phyloP scores from a whole-genome alignment of 345 rosid genomes.

The Eutrema yunnanense region DNA sequence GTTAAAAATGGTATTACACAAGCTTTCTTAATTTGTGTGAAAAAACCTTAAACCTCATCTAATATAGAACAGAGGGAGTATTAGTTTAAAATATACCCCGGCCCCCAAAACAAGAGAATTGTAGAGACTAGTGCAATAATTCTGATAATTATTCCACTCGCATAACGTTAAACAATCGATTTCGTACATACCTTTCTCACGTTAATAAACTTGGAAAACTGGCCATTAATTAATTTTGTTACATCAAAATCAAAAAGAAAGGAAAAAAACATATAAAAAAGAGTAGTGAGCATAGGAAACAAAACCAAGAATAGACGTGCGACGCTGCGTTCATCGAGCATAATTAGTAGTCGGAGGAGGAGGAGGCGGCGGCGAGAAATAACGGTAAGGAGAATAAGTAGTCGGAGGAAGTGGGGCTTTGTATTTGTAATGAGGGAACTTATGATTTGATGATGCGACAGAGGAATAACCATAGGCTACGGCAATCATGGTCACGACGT shows the following conservation, averaged over 20 bases:
- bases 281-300: neutral
- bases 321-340: neutral
- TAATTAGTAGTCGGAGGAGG: constrained; percentile 19
- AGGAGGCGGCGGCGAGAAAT: constrained; percentile 29
- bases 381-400: constrained; percentile 30
- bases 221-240: neutral
- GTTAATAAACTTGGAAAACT: neutral
- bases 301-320: neutral
- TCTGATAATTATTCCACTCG: neutral
- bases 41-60: too few species aligned
- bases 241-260: neutral
- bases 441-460: constrained; percentile 21
- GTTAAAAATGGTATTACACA: too few species aligned
- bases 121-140: neutral
- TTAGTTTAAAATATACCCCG: too few species aligned
- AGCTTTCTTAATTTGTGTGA: too few species aligned
- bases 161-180: neutral
- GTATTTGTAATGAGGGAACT: constrained; percentile 34
- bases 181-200: constrained; percentile 6
- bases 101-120: neutral
- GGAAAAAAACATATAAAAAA: neutral
- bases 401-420: constrained; percentile 30
- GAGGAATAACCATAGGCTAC: constrained; percentile 26
- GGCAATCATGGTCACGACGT: constrained; percentile 21
- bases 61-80: too few species aligned